phyloP scores from a whole-genome alignment of 129 eudicot species.

The Ambrosia artemisiifolia region DNA sequence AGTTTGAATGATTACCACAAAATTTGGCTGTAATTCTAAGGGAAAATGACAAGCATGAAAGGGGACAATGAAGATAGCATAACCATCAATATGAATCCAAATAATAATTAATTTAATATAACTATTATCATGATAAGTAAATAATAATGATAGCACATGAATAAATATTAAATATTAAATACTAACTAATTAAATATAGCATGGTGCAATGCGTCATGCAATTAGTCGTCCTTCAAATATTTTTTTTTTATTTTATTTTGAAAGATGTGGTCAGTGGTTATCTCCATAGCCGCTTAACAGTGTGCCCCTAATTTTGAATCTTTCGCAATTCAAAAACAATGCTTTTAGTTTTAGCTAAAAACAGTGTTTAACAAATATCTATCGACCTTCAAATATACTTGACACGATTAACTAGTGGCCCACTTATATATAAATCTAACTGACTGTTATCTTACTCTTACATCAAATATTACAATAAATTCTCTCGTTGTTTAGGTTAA shows the following conservation, averaged over 20 bases:
- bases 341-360: too few species aligned
- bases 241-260: too few species aligned
- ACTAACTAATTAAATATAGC: background rate
- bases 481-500: too few species aligned
- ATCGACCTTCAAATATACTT: slow-evolving; percentile 17
- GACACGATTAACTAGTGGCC: slow-evolving; percentile 24
- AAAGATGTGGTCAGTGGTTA: too few species aligned
- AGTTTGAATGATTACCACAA: slow-evolving; percentile 14
- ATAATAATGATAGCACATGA: slow-evolving; percentile 7
- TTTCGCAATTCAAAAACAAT: too few species aligned
- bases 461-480: too few species aligned
- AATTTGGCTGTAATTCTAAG: slow-evolving; percentile 18
- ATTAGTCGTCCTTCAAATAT: slow-evolving; percentile 18
- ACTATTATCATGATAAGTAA: background rate
- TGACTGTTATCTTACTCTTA: too few species aligned
- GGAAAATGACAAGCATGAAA: slow-evolving; percentile 31
- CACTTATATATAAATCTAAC: too few species aligned
- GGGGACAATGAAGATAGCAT: slow-evolving; percentile 6
- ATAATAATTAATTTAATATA: background rate
- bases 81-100: slow-evolving; percentile 12
- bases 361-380: too few species aligned
- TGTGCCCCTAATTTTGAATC: too few species aligned
- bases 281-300: too few species aligned
- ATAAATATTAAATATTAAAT: background rate
- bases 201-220: slow-evolving; percentile 24